Evolutionary conservation across 306 rosid genomes (phyloP).

Genomic region (Erythrophleum fordii): DNA sequence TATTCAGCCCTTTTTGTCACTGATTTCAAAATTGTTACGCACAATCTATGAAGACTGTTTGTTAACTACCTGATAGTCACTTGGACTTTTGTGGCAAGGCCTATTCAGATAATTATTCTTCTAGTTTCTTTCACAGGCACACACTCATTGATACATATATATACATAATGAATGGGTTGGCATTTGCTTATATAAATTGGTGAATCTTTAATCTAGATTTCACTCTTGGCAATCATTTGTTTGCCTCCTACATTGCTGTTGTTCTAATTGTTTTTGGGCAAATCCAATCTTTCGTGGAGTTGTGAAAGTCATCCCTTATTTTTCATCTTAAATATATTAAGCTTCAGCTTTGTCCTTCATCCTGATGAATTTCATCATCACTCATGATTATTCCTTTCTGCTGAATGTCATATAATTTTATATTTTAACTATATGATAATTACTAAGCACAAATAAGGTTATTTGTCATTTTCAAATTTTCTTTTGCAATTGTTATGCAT

Average conservation of each 20-base stretch:
- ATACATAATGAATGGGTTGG: not conserved
- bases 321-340: slow-evolving; percentile 22
- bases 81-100: slow-evolving; percentile 17
- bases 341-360: slow-evolving; percentile 11
- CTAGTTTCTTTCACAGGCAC: slow-evolving; percentile 21
- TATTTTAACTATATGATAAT: slow-evolving; percentile 11
- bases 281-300: not conserved
- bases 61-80: slow-evolving; percentile 25
- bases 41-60: slow-evolving; percentile 18
- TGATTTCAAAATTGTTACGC: slow-evolving; percentile 5
- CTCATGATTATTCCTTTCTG: slow-evolving; percentile 13
- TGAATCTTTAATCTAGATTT: slow-evolving; percentile 26
- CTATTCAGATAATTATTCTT: slow-evolving; percentile 3
- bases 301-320: slow-evolving; percentile 16
- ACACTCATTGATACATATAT: slow-evolving; percentile 2
- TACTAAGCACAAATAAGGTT: slow-evolving; percentile 2
- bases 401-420: slow-evolving; percentile 14
- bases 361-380: slow-evolving; percentile 27
- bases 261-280: slow-evolving; percentile 30
- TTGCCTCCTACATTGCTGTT: slow-evolving; percentile 8
- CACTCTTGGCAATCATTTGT: slow-evolving; percentile 16
- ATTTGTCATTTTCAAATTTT: slow-evolving; percentile 22
- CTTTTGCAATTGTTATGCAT: slow-evolving; percentile 31
- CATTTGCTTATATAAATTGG: slow-evolving; percentile 29
- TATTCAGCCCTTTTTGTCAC: slow-evolving; percentile 1